These are phyloP conservation scores for Vaccinium corymbosum DNA, from an alignment of 148 eudicot species.

Conservation along the genomic window DNA sequence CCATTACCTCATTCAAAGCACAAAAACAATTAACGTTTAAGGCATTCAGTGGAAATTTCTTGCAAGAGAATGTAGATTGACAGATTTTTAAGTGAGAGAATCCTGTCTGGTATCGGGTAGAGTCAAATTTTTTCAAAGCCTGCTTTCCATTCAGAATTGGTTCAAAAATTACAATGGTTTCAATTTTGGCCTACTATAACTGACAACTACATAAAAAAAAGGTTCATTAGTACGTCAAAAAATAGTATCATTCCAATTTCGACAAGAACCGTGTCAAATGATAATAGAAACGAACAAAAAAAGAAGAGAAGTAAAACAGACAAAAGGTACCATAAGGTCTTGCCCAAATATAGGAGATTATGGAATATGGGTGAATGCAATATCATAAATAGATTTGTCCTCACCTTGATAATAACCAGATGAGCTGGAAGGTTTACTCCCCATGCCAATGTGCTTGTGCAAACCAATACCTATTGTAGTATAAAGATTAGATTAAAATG, in stretches of 20 bases:
- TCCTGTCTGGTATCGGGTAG: neutral
- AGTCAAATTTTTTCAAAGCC: neutral
- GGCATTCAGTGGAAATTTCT: neutral
- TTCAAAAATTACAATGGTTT: neutral
- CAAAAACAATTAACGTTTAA: neutral
- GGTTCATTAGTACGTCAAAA: neutral
- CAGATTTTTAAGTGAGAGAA: neutral
- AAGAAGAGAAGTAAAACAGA: neutral
- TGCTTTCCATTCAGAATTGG: neutral
- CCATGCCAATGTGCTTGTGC: conserved; percentile 99
- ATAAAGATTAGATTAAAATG: neutral
- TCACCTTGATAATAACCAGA: conserved; percentile 93
- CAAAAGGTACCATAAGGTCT: neutral
- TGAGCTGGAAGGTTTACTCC: conserved; percentile 99
- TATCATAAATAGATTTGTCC: conserved; percentile 19
- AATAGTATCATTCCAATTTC: neutral
- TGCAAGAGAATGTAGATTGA: neutral
- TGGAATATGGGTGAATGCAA: neutral
- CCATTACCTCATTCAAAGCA: neutral
- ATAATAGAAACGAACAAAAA: neutral
- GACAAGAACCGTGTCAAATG: neutral
- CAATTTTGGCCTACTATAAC: no score
- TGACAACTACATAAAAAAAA: neutral
- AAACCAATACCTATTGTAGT: conserved; percentile 70
- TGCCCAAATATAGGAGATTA: neutral